These are phyloP conservation scores for Periconia sp. DNA, from an alignment of 2,329 filamentous ascomycete genomes.

Conservation along the genomic window DNA sequence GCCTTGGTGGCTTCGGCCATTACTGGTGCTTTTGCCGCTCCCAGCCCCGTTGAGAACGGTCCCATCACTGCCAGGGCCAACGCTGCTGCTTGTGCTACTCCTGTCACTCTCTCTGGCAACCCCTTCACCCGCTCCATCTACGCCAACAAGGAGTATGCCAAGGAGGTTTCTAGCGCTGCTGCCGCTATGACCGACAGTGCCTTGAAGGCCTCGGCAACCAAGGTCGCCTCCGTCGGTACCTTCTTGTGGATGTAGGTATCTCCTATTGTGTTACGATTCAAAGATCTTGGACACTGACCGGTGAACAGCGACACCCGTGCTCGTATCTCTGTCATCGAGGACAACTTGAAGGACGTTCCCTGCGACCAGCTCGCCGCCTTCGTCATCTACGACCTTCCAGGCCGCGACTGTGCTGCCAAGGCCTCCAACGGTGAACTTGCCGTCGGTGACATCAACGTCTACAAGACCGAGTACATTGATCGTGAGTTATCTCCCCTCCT, in stretches of 20 bases:
- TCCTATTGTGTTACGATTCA: neutral
- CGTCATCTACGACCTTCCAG: constrained; percentile 67
- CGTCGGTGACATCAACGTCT: constrained; percentile 53
- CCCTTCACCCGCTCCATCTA: constrained; percentile 56
- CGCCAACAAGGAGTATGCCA: constrained; percentile 56
- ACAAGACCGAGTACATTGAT: constrained; percentile 58
- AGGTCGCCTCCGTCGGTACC: constrained; percentile 54
- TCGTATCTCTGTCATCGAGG: constrained; percentile 51
- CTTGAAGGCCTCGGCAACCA: constrained; percentile 52
- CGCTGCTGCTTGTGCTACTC: constrained; percentile 34
- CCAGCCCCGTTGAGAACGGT: constrained; percentile 34
- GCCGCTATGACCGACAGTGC: constrained; percentile 58
- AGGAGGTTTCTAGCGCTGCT: constrained; percentile 57
- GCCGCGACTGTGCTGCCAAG: constrained; percentile 65
- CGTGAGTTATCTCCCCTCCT: constrained; percentile 23
- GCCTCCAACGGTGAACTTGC: constrained; percentile 67
- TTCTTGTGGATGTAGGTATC: constrained; percentile 57
- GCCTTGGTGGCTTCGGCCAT: constrained; percentile 38
- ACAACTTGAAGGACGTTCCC: constrained; percentile 53
- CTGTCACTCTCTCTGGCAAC: constrained; percentile 52
- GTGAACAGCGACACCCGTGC: constrained; percentile 51
- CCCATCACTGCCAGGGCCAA: constrained; percentile 34
- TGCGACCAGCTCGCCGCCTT: constrained; percentile 55
- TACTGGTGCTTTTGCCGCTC: constrained; percentile 36
- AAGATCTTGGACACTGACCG: constrained; percentile 23